phyloP scores from a whole-genome alignment of 2,329 filamentous ascomycete genomes.

The Nakataea oryzae region DNA sequence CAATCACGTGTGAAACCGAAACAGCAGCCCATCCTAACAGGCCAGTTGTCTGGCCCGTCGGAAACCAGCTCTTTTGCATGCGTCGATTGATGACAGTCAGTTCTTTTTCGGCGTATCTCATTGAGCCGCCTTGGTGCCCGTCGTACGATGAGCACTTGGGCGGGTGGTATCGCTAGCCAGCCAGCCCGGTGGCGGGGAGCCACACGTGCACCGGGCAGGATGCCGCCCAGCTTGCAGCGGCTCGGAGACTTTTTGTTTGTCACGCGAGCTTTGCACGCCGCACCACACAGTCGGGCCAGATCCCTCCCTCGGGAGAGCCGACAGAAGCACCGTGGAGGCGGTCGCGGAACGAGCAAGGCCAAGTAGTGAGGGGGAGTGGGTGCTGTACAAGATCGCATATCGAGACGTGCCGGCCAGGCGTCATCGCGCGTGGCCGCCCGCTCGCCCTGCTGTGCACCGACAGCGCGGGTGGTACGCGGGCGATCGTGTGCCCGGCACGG shows the following conservation, averaged over 20 bases:
- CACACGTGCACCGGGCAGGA: background rate
- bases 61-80: background rate
- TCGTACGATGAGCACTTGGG: background rate
- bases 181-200: no score
- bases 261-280: background rate
- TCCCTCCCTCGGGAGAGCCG: background rate
- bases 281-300: background rate
- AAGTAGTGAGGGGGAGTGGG: no score
- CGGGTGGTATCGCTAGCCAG: background rate
- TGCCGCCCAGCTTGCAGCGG: background rate
- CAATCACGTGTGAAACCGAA: background rate
- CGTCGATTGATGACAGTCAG: background rate
- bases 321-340: background rate
- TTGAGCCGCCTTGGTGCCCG: background rate
- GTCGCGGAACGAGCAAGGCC: background rate
- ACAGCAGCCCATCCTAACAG: background rate
- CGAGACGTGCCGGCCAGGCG: no score
- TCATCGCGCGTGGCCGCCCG: no score
- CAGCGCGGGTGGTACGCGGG: no score
- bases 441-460: no score
- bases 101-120: background rate
- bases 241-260: background rate
- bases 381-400: no score
- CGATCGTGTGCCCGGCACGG: no score
- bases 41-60: background rate